These are phyloP conservation scores for Coffea canephora DNA, from an alignment of 257 asterid genomes.

Conservation along the genomic window DNA sequence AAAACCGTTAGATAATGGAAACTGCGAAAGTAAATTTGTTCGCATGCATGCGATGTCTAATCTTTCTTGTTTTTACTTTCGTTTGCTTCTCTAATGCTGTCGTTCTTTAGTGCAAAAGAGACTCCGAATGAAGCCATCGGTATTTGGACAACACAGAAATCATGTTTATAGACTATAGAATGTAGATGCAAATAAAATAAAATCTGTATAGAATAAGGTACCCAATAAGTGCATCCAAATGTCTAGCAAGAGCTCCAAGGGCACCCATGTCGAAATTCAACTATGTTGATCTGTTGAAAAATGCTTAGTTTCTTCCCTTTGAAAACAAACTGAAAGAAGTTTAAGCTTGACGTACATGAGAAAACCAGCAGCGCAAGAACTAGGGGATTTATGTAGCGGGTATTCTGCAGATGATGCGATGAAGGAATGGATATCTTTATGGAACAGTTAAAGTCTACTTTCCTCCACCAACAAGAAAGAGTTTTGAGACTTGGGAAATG, in stretches of 20 bases:
- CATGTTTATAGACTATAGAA: background rate
- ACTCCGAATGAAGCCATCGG: background rate
- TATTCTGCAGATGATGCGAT: conserved; percentile 10
- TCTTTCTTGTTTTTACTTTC: background rate
- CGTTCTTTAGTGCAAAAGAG: background rate
- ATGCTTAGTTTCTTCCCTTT: background rate
- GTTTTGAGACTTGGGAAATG: background rate
- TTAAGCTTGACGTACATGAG: background rate
- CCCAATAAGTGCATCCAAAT: conserved; percentile 72
- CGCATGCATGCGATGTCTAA: background rate
- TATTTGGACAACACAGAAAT: background rate
- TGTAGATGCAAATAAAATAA: no score
- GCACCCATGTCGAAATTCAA: conserved; percentile 47
- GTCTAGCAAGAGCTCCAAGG: conserved; percentile 60
- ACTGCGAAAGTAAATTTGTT: background rate
- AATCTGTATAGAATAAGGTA: conserved; percentile 11
- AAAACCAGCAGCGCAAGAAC: background rate
- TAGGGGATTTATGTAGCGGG: background rate
- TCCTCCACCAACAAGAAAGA: conserved; percentile 34
- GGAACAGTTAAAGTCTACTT: conserved; percentile 49
- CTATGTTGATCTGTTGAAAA: background rate
- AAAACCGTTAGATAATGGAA: background rate
- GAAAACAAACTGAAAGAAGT: background rate
- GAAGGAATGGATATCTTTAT: conserved; percentile 53
- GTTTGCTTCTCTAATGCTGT: background rate